Evolutionary conservation across 2,329 filamentous ascomycete species (phyloP), one percentile per base, ranked within the genome.

Genomic region (Drechslerella dactyloides): DNA sequence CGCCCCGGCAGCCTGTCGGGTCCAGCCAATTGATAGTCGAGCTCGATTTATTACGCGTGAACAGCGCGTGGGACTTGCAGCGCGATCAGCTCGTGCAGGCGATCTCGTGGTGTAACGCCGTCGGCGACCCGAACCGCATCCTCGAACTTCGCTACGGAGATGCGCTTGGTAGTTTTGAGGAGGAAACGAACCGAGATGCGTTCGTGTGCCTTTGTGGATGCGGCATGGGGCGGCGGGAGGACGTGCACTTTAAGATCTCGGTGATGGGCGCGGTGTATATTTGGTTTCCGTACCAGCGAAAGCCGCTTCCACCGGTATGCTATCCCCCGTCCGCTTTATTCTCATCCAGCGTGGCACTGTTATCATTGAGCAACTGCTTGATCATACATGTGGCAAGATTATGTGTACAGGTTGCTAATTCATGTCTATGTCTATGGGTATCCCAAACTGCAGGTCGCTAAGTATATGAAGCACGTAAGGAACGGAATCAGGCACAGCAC

Each of bases 41-140:
- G 23, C 35, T 72, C n/a, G 68, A 60, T 48, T 37, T 72, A 2
- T 52, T 61, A 60, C 60, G 60, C 19, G 52, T 61, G 1, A 23
- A 65, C 21, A 61, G 50, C n/a, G 60, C 55, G 2, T 72, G 68
- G 68, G 68, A 72, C 30, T 44, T 72, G n/a, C 53, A 65, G 23
- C 56, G 68, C 6, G 68, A 72, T 27, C 30, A 65, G 19, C 19
- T 72, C 21, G 68, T 65, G 2, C 68, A 72, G 44, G 23, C 11
- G 8, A 24, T 61, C 6, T 33, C 64, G 15, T 72, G 68, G 68
- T 60, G 54, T 13, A 61, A 65, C 42, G 42, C 60, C 7, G 48
- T 13, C 4, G 60, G 55, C 8, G 37, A 55, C 10, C 60, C 65
- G 33, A 72, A 72, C 17, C 27, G 68, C 8, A 19, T 65, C n/a